A percentile compares a stretch with the other conserved stretches of the same genome.
These are phyloP conservation scores for Hamamelis virginiana DNA, from an alignment of 164 flowering plant genomes.

Conservation along the genomic window DNA sequence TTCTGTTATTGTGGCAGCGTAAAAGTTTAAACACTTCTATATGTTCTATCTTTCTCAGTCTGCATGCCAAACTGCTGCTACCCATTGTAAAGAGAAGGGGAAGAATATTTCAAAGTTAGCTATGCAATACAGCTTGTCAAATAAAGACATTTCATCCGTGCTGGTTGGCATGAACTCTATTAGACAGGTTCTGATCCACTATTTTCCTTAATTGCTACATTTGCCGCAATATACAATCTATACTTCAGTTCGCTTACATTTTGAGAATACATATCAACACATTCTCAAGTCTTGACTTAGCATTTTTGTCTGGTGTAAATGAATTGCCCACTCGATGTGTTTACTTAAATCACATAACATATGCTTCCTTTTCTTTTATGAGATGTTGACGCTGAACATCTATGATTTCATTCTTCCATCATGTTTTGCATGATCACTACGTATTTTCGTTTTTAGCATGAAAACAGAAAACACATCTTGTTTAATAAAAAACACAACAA, in stretches of 20 bases:
- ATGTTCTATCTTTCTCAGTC: constrained; percentile 36
- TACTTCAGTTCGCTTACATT: not conserved
- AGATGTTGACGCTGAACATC: too few species aligned
- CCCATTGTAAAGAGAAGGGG: constrained; percentile 70
- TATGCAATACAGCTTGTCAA: constrained; percentile 81
- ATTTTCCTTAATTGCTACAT: not conserved
- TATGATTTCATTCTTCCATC: too few species aligned
- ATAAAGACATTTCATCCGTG: constrained; percentile 75
- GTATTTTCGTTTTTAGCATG: too few species aligned
- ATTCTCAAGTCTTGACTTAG: too few species aligned
- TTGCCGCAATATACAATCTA: not conserved
- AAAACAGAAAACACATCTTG: too few species aligned
- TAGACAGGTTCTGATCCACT: constrained; percentile 51
- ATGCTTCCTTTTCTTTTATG: too few species aligned
- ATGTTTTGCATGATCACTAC: too few species aligned
- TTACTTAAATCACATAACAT: too few species aligned
- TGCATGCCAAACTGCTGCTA: constrained; percentile 86
- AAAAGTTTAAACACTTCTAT: constrained; percentile 1
- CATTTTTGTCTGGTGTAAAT: too few species aligned
- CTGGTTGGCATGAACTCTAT: constrained; percentile 92
- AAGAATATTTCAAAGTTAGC: constrained; percentile 86
- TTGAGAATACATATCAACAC: not conserved
- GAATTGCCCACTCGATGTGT: too few species aligned
- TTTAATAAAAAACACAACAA: too few species aligned
- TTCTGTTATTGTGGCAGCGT: not conserved